These are phyloP conservation scores for Cantharellus cinnabarinus DNA, from an alignment of 768 basidiomycete genomes.

Conservation along the genomic window DNA sequence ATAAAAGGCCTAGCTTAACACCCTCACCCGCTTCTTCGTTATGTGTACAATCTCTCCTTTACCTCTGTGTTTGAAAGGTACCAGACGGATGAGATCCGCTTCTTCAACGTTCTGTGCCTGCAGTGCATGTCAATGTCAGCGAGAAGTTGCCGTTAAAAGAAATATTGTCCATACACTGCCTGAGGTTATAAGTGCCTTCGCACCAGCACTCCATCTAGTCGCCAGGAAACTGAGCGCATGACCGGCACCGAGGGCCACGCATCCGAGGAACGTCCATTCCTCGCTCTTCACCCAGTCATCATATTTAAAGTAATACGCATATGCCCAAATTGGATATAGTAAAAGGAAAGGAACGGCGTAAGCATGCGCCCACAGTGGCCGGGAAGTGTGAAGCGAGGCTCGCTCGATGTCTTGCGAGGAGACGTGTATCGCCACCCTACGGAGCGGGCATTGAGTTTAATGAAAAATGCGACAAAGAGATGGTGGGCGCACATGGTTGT, in stretches of 20 bases:
- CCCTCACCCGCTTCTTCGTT: constrained; percentile 26
- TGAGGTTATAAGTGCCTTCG: constrained; percentile 64
- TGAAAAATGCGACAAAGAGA: too few relatives aligned
- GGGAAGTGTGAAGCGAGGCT: constrained; percentile 42
- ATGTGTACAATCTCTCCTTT: constrained; percentile 76
- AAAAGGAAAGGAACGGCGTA: constrained; percentile 63
- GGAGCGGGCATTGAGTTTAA: not conserved
- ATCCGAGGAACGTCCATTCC: constrained; percentile 95
- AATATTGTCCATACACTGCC: constrained; percentile 24
- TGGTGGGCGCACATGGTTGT: too few relatives aligned
- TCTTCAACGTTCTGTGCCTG: constrained; percentile 43
- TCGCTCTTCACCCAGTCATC: constrained; percentile 80
- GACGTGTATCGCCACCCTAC: constrained; percentile 29
- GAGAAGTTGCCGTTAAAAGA: not conserved
- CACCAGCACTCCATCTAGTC: constrained; percentile 73
- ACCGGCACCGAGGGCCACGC: constrained; percentile 59
- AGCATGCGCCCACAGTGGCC: constrained; percentile 50
- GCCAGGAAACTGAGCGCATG: constrained; percentile 86
- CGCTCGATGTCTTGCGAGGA: constrained; percentile 45
- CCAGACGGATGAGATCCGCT: constrained; percentile 64
- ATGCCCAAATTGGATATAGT: constrained; percentile 65
- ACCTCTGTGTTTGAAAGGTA: constrained; percentile 65
- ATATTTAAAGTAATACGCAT: constrained; percentile 82
- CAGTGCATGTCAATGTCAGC: not conserved
- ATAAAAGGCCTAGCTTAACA: not conserved